Evolutionary conservation across 1,139 yeast genomes (phyloP), one percentile per base, ranked within the genome.

Genomic region (Schizosaccharomyces versatilis): DNA sequence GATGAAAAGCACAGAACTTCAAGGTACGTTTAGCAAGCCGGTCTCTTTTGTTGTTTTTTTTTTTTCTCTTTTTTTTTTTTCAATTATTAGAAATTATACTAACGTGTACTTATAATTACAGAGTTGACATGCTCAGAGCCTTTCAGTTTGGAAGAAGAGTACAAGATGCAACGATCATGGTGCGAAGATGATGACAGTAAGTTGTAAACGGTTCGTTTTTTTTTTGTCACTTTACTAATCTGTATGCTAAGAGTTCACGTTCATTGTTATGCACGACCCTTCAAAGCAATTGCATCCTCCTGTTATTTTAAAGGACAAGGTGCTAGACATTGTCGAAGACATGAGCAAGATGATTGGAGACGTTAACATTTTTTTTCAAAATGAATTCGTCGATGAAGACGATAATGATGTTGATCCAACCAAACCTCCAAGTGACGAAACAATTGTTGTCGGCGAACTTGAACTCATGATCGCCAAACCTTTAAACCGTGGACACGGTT

Each of bases 381-480:
- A 51, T 38, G 40, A 10, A 10, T 49, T 53, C 15, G 44, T 12
- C 7, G 54, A 44, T 12, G 56, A 36, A 5, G 53, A 47, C 12
- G 49, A 44, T 15, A 36, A 47, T 32, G 36, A 40, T 19, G 48
- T 3, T 17, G 38, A 52, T 19, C 9, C 17, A 3, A 9, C 53
- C 53, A 51, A 15, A 17, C 12, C 40, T 41, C 10, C 44, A 8
- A 51, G 14, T 12, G 42, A 38, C 12, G 15, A 8, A 36, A 15
- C 17, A n/a, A 12, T 14, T 14, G 36, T 40, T 40, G 47, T 44
- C 7, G 57, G 55, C n/a, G 57, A 55, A 47, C 36, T 55, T 10
- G 57, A 55, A 40, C 39, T 55, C 44, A 55, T 55, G 57, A 55
- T 55, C 53, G 57, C 57, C 7, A 54, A 55, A 41, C 48, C 49